Base-by-base conservation (phyloP, 352 stramenopile genomes). In the Thraustochytrium aureum region DNA sequence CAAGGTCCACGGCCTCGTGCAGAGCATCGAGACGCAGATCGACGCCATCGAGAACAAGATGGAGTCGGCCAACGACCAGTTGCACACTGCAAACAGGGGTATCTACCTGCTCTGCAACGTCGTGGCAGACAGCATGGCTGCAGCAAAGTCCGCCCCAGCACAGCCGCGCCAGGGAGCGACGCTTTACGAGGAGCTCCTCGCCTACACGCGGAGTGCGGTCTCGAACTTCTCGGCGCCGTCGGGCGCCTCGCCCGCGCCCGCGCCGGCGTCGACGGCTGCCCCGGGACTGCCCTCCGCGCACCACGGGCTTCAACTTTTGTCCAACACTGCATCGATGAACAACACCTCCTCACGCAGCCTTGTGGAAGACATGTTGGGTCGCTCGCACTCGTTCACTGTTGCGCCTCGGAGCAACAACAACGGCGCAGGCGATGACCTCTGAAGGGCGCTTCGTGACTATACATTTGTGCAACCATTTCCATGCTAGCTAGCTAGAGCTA, bases 11-110 rank as follows among this genome's bases (percentile, higher is more conserved):
- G 61, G 47, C 0, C 42, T 79, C 20, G 73, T 79, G 37, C 43
- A 79, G 52, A 82, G 62, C 62, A 74, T 82, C 47, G 73, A 82
- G 47, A 79, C 42, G 41, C 73, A 82, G 61, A 82, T 82, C 52
- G 47, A 65, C 47, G 22, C 42, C 26, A 62, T 82, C 39, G 73
- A 82, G 64, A n/a, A n/a, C 26, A 56, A 45, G 0, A 81, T 82
- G 69, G 50, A 79, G 5, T 33, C 30, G 20, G 73, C 61, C 4
- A 73, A 73, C 45, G 33, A 72, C 12, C 62, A 82, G 60, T 38
- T 82, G 0, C 2, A 20, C 6, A 82, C 38, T 22, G 73, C 73
- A 6, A 82, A 82, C 52, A 30, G 64, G 30, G 73, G 73, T 33
- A 82, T 82, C 47, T 74, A 82, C 30, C 32, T 82, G 2, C 52